These are phyloP conservation scores for Umbelopsis sp. DNA, from an alignment of 192 early-diverging fungal genomes.

Conservation along the genomic window DNA sequence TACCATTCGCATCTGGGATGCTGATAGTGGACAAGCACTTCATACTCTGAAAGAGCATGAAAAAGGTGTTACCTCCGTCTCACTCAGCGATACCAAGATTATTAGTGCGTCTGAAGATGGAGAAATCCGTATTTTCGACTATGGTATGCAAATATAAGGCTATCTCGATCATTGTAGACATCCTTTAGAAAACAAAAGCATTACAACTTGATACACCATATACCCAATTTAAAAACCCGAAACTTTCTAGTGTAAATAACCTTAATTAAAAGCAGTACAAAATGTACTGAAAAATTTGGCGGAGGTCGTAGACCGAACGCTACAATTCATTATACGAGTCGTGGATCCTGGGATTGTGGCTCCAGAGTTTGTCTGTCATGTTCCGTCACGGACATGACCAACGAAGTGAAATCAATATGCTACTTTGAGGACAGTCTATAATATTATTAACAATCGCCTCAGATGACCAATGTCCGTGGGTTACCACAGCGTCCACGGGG, in stretches of 20 bases:
- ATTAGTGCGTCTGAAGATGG: conserved; percentile 85
- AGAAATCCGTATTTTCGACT: conserved; percentile 79
- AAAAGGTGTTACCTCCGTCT: conserved; percentile 76
- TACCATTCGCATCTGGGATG: conserved; percentile 76
- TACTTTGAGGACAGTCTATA: too few relatives aligned
- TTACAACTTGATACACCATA: neutral
- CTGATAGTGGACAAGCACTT: conserved; percentile 62
- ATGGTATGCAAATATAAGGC: conserved; percentile 40
- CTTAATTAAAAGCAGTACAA: too few relatives aligned
- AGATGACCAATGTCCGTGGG: too few relatives aligned
- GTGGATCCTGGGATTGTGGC: too few relatives aligned
- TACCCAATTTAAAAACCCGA: neutral
- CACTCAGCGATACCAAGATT: conserved; percentile 85
- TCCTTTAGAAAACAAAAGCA: neutral
- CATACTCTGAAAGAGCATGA: conserved; percentile 62
- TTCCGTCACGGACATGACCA: too few relatives aligned
- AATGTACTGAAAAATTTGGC: too few relatives aligned
- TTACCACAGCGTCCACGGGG: too few relatives aligned
- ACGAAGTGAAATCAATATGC: too few relatives aligned
- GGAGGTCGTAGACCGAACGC: too few relatives aligned
- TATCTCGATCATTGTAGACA: neutral
- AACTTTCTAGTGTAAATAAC: neutral
- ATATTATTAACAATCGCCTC: too few relatives aligned
- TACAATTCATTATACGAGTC: too few relatives aligned
- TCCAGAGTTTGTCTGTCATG: too few relatives aligned